phyloP scores from a whole-genome alignment of 306 rosid genomes.

The Dalbergia oliveri region DNA sequence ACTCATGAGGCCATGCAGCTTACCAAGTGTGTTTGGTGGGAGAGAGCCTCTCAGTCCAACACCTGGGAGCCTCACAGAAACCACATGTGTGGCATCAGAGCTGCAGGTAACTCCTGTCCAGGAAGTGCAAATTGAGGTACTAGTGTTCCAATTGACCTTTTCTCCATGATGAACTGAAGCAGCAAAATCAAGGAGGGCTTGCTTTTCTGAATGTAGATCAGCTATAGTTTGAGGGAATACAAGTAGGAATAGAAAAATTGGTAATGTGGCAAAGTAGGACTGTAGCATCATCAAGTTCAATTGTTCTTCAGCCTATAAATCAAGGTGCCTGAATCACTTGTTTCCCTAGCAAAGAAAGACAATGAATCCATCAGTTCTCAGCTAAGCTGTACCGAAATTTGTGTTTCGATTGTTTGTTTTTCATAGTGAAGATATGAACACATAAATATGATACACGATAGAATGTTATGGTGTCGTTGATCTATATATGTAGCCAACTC shows the following conservation, averaged over 20 bases:
- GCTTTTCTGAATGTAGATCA: constrained; percentile 77
- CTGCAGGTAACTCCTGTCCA: constrained; percentile 86
- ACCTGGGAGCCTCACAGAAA: constrained; percentile 75
- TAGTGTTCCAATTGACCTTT: constrained; percentile 70
- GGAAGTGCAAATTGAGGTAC: constrained; percentile 69
- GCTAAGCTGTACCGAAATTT: constrained; percentile 26
- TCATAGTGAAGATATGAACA: too few species aligned
- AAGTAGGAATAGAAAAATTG: constrained; percentile 49
- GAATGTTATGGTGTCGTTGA: too few species aligned
- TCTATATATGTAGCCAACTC: too few species aligned
- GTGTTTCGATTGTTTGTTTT: not conserved
- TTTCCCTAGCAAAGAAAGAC: constrained; percentile 53
- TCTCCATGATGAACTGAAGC: constrained; percentile 74
- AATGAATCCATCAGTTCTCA: not conserved
- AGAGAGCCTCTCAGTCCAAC: constrained; percentile 70
- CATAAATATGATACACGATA: too few species aligned
- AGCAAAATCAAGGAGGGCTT: constrained; percentile 82
- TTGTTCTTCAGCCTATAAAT: constrained; percentile 18
- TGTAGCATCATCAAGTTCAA: constrained; percentile 60
- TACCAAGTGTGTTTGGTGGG: constrained; percentile 74
- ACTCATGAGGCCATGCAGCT: constrained; percentile 62
- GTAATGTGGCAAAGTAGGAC: constrained; percentile 39
- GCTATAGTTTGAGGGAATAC: constrained; percentile 50
- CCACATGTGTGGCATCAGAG: constrained; percentile 57
- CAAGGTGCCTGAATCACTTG: constrained; percentile 45